Evolutionary conservation across 257 asterid species (phyloP).

Genomic region (Scutellaria barbata): DNA sequence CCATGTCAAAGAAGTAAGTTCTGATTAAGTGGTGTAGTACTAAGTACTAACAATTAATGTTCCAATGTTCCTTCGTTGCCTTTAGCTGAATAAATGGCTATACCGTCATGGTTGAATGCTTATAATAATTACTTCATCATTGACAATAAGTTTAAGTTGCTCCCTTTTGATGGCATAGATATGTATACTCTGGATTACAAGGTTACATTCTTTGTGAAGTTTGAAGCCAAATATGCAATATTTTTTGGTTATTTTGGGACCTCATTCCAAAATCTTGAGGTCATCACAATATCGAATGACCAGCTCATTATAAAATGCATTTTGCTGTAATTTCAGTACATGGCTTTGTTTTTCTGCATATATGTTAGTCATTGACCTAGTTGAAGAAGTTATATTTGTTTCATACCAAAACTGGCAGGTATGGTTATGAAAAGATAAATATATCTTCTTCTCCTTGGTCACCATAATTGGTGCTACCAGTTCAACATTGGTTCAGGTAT

Average conservation of each 20-base stretch:
- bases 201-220: not conserved
- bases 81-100: constrained; percentile 13
- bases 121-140: not conserved
- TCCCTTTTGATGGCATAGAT: constrained; percentile 7
- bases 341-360: not conserved
- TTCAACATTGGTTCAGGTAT: constrained; percentile 5
- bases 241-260: not conserved
- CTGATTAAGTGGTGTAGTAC: not conserved
- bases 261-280: not conserved
- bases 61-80: not conserved
- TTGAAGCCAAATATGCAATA: constrained; percentile 8
- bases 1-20: not conserved
- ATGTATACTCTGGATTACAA: not conserved
- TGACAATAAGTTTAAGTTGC: constrained; percentile 9
- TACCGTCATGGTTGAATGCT: not conserved
- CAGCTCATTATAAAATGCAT: not conserved
- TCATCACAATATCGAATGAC: constrained; percentile 6
- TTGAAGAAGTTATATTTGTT: not conserved
- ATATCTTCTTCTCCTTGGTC: not conserved
- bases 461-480: not conserved
- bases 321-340: not conserved
- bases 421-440: not conserved
- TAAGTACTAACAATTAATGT: not conserved
- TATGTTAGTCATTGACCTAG: constrained; percentile 13
- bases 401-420: constrained; percentile 4